These are phyloP conservation scores for Pseudogymnoascus sp. DNA, from an alignment of 2,329 filamentous ascomycete species.

Conservation along the genomic window DNA sequence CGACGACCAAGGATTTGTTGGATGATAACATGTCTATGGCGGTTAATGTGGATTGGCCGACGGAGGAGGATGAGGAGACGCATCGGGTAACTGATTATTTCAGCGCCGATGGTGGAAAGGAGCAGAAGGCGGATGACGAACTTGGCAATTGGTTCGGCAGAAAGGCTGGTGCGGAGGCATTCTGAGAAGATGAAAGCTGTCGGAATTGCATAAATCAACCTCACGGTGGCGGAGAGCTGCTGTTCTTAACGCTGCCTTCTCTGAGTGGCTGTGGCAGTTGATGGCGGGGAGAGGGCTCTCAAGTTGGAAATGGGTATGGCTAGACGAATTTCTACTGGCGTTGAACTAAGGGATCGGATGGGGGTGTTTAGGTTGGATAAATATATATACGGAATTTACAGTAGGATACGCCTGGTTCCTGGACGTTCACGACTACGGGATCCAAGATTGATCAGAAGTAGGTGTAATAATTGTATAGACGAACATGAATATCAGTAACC, in stretches of 20 bases:
- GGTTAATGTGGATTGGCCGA: conserved; percentile 76
- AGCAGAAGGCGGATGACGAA: conserved; percentile 41
- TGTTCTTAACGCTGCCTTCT: no score
- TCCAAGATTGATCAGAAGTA: background rate
- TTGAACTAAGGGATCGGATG: background rate
- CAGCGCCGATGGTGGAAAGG: conserved; percentile 19
- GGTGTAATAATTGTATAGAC: background rate
- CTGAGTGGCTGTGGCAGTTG: background rate
- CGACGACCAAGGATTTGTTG: conserved; percentile 86
- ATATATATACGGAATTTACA: background rate
- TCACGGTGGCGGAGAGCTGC: background rate
- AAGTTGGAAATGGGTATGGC: background rate
- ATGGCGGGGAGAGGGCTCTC: background rate
- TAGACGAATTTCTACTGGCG: background rate
- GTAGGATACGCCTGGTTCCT: background rate
- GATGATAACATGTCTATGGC: conserved; percentile 57
- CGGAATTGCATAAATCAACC: background rate
- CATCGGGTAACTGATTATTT: conserved; percentile 73
- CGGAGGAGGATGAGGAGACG: conserved; percentile 59
- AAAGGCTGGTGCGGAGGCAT: conserved; percentile 22
- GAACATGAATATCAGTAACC: background rate
- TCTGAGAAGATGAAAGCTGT: conserved; percentile 14
- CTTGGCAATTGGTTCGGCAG: conserved; percentile 73
- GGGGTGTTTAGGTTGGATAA: background rate
- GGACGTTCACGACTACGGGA: background rate